Evolutionary conservation across 495 filamentous ascomycete species (phyloP), one percentile per base, ranked within the genome.

Genomic region (Chaetomium tenue): DNA sequence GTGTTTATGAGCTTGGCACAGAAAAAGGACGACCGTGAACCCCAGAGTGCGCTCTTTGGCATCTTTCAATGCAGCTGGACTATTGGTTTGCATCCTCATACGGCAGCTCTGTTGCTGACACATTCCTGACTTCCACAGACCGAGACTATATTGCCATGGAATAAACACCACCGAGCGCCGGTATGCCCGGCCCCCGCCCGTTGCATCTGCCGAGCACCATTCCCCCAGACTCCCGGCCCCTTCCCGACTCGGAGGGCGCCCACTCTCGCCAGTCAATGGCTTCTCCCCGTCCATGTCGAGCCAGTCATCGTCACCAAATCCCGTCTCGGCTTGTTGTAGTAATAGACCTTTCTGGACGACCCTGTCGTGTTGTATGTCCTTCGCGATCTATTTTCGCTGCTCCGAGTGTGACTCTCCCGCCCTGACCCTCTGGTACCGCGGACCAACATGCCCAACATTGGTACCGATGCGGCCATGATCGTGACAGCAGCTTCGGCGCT

Each of bases 381-480:
- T 64, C 55, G 54, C 23, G 46, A 55, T 20, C 55, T 57, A 39
- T 48, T 66, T 54, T 61, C 7, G 54, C 15, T 61, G 0, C 52
- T 59, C 57, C 46, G 25, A 16, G 55, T 54, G 12, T 53, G 60
- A 12, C 50, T 22, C 4, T 42, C 53, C 39, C 61, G 33, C 20
- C 46, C 28, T 7, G 55, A 50, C 0, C 61, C 51, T 13, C 40
- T 58, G 22, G 66, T 64, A 40, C 69, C 68, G 18, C 60, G 66
- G 20, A 74, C 59, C 16, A 76, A 60, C n/a, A 68, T 61, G 5
- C 74, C 70, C 42, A 77, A 53, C 58, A 76, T 69, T 11, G 75
- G 75, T 1, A 75, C 70, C 0, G 70, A 72, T 0, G 75, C 72
- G 7, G 74, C 75, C 64, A 76, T 72, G 46, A 77, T 75, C 4